Evolutionary conservation across 2,329 filamentous ascomycete genomes (phyloP).

Genomic region (Sclerotinia sclerotiorum): DNA sequence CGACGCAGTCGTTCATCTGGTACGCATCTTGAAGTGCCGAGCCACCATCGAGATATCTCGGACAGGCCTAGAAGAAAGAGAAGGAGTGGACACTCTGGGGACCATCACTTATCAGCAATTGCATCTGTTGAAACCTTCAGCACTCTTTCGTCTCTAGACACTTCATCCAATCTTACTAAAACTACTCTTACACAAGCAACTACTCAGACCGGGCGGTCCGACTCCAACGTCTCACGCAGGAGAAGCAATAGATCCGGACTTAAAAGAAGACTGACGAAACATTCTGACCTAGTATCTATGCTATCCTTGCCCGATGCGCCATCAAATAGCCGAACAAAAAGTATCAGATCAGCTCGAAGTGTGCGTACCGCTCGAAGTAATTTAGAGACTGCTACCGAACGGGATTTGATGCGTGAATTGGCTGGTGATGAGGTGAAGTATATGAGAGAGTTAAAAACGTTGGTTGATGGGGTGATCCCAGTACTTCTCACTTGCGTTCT

Average conservation of each 20-base stretch:
- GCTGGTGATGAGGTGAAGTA: slow-evolving; percentile 83
- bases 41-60: slow-evolving; percentile 6
- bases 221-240: slow-evolving; percentile 36
- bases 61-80: slow-evolving; percentile 29
- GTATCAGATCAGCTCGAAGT: slow-evolving; percentile 74
- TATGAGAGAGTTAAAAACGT: slow-evolving; percentile 82
- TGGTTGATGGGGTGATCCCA: slow-evolving; percentile 93
- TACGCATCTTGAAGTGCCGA: slow-evolving; percentile 26
- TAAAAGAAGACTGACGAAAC: slow-evolving; percentile 74
- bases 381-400: slow-evolving; percentile 65
- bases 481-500: slow-evolving; percentile 85
- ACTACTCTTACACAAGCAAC: slow-evolving; percentile 48
- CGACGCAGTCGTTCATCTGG: slow-evolving; percentile 22
- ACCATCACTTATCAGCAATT: slow-evolving; percentile 39
- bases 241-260: slow-evolving; percentile 41
- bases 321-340: slow-evolving; percentile 59
- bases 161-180: slow-evolving; percentile 36
- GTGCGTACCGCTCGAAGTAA: slow-evolving; percentile 71
- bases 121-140: slow-evolving; percentile 37
- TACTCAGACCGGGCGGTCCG: slow-evolving; percentile 29
- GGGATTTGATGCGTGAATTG: slow-evolving; percentile 78
- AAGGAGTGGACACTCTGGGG: slow-evolving; percentile 32
- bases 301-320: slow-evolving; percentile 69
- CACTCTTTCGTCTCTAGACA: slow-evolving; percentile 30
- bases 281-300: slow-evolving; percentile 91